Evolutionary conservation across 192 early-diverging fungal genomes (phyloP).

Genomic region (Kappamyces sp.): DNA sequence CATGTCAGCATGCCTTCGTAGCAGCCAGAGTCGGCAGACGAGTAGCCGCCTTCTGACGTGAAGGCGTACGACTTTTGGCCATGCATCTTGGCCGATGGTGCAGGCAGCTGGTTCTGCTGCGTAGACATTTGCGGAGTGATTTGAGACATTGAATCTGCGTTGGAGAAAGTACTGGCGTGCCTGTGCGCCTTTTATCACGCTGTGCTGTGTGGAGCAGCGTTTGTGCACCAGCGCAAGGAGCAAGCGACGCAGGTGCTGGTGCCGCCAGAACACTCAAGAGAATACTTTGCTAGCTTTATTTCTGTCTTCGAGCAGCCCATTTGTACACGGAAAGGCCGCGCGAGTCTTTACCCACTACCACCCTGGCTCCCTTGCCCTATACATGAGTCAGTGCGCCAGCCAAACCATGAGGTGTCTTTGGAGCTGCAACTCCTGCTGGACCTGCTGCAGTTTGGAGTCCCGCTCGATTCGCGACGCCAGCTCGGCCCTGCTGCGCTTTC

Average conservation of each 20-base stretch:
- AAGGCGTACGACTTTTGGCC: no score
- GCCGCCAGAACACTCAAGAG: no score
- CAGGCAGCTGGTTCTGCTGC: no score
- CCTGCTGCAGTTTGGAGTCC: slow-evolving; percentile 64
- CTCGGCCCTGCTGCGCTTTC: slow-evolving; percentile 57
- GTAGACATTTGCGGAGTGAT: no score
- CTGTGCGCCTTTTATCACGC: no score
- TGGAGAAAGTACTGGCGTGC: no score
- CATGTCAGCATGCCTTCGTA: slow-evolving; percentile 12
- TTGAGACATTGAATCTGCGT: no score
- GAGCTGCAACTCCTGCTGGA: slow-evolving; percentile 70
- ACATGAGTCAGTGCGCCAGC: neutral
- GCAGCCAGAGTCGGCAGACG: neutral
- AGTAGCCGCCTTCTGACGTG: slow-evolving; percentile 9
- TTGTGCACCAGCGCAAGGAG: no score
- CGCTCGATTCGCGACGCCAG: slow-evolving; percentile 66
- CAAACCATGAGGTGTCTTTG: slow-evolving; percentile 69
- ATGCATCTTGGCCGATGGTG: no score
- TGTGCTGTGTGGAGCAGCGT: no score
- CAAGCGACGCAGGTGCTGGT: no score
- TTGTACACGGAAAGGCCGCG: slow-evolving; percentile 83
- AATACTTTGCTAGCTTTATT: slow-evolving; percentile 40
- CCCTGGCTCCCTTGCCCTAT: slow-evolving; percentile 69
- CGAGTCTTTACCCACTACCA: slow-evolving; percentile 75
- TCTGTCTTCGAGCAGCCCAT: slow-evolving; percentile 86